Percentiles rank a stretch among this genome's conserved stretches.
These are phyloP conservation scores for Aspergillus candidus DNA, from an alignment of 2,329 filamentous ascomycete species.

Conservation along the genomic window DNA sequence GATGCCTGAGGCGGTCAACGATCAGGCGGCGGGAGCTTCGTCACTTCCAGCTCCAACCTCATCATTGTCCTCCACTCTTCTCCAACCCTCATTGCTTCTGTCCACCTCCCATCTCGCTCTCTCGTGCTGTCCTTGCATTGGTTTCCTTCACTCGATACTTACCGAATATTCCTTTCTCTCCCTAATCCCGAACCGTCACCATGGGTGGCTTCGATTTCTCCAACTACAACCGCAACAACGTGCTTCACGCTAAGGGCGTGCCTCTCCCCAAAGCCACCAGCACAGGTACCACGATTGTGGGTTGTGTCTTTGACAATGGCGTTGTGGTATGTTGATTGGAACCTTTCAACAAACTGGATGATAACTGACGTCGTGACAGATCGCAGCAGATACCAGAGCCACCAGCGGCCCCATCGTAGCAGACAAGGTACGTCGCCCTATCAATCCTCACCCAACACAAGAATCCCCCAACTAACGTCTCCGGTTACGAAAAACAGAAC, in stretches of 20 bases:
- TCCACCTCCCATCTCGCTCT: constrained; percentile 31
- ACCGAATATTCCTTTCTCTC: constrained; percentile 14
- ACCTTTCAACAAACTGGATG: constrained; percentile 6
- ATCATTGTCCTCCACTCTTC: constrained; percentile 7
- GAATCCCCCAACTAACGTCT: neutral
- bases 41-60: constrained; percentile 32
- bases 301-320: constrained; percentile 91
- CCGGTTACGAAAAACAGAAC: constrained; percentile 54
- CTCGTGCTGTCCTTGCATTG: constrained; percentile 13
- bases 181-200: constrained; percentile 33
- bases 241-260: constrained; percentile 87
- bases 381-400: constrained; percentile 95
- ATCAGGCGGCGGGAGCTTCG: constrained; percentile 39
- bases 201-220: constrained; percentile 99
- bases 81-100: constrained; percentile 23
- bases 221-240: constrained; percentile 98
- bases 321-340: constrained; percentile 65
- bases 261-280: constrained; percentile 96
- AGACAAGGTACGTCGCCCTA: constrained; percentile 63
- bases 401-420: constrained; percentile 97
- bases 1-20: constrained; percentile 17
- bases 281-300: constrained; percentile 97
- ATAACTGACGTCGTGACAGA: constrained; percentile 48
- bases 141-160: constrained; percentile 13
- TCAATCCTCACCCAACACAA: too few relatives aligned